phyloP scores from a whole-genome alignment of 257 asterid species.

The Solanum clarkiae region DNA sequence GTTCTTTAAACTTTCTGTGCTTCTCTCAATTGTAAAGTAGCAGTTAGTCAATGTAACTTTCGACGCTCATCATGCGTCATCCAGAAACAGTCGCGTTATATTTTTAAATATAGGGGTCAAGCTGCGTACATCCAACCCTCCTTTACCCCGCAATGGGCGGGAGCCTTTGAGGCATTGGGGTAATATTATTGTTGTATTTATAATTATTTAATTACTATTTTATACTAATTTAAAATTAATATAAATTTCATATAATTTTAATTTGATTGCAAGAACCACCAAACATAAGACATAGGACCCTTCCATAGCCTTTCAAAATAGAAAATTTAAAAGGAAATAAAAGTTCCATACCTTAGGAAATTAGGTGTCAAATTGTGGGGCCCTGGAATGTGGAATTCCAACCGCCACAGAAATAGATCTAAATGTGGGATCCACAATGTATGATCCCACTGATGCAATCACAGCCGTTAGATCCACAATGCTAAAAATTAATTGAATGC shows the following conservation, averaged over 20 bases:
- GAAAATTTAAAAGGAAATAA: background rate
- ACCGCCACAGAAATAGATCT: constrained; percentile 16
- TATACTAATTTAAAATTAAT: background rate
- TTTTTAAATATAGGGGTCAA: too few relatives aligned
- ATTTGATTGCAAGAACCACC: background rate
- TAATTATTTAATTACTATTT: background rate
- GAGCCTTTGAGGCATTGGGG: too few relatives aligned
- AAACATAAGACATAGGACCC: background rate
- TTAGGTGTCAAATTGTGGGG: background rate
- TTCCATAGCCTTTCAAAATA: background rate
- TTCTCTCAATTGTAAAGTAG: too few relatives aligned
- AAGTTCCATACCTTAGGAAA: background rate
- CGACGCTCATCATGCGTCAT: too few relatives aligned
- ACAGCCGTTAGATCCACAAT: background rate
- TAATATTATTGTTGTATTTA: too few relatives aligned
- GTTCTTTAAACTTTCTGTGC: too few relatives aligned
- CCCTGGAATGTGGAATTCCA: background rate
- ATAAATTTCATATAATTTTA: background rate
- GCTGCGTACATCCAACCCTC: too few relatives aligned
- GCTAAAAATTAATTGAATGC: background rate
- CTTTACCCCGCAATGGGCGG: too few relatives aligned
- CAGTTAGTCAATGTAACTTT: too few relatives aligned
- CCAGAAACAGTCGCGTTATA: too few relatives aligned
- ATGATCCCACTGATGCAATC: constrained; percentile 3
- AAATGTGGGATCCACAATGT: constrained; percentile 7